Conservation (phyloP, 495 filamentous ascomycete species). For the Mytilinidion resinicola region DNA sequence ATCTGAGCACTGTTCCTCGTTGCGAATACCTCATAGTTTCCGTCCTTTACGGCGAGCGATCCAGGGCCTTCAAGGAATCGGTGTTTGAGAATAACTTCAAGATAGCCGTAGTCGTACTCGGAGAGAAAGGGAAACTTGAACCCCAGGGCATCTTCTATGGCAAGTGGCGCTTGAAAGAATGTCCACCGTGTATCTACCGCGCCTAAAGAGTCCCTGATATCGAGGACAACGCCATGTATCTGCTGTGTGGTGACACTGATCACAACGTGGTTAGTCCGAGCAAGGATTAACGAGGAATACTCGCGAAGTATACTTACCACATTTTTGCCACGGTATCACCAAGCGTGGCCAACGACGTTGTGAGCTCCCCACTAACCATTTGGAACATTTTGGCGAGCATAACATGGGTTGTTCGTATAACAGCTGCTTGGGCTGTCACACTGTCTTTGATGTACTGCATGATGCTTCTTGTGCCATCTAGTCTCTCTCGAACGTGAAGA, state of each 20-base stretch:
- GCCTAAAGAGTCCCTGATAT: neutral
- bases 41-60: neutral
- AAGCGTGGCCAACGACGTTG: neutral
- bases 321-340: neutral
- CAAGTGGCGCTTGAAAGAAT: conserved; percentile 5
- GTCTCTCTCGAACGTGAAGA: neutral
- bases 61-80: neutral
- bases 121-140: conserved; percentile 3
- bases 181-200: conserved; percentile 1
- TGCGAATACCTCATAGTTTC: neutral
- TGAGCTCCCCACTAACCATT: neutral
- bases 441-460: neutral
- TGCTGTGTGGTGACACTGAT: neutral
- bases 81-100: neutral
- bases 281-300: neutral
- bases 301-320: neutral
- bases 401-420: neutral
- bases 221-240: neutral
- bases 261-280: neutral
- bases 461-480: neutral
- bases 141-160: conserved; percentile 5
- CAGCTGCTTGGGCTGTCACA: neutral
- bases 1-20: neutral
- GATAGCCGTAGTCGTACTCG: neutral
- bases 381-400: neutral